Evolutionary conservation across 2,329 filamentous ascomycete species (phyloP).

Genomic region (Cryoendolithus antarcticus): DNA sequence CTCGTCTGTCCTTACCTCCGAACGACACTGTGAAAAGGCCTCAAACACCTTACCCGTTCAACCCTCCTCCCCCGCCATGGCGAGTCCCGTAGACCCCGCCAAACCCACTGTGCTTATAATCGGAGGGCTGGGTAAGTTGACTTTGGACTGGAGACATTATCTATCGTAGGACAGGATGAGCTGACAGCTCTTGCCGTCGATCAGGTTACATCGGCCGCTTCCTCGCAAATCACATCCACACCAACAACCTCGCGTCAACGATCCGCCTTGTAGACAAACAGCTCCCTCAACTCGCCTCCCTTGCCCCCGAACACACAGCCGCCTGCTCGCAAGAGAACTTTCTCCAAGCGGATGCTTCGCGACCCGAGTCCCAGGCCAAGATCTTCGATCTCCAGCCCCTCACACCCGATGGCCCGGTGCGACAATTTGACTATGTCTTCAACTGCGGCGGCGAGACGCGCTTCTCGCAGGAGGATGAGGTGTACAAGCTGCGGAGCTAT

Average conservation of each 20-base stretch:
- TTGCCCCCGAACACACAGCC: constrained; percentile 81
- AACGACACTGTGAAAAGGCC: too few relatives aligned
- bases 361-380: constrained; percentile 65
- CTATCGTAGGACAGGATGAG: too few relatives aligned
- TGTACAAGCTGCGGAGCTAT: constrained; percentile 83
- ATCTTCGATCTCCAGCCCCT: constrained; percentile 64
- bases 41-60: too few relatives aligned
- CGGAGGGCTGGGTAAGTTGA: constrained; percentile 35
- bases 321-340: constrained; percentile 82
- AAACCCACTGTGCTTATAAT: constrained; percentile 40
- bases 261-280: constrained; percentile 93
- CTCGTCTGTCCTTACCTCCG: too few relatives aligned
- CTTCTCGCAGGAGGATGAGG: constrained; percentile 90
- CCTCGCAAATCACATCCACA: constrained; percentile 78
- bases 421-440: constrained; percentile 92
- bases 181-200: constrained; percentile 1
- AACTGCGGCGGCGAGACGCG: constrained; percentile 96
- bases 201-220: constrained; percentile 79
- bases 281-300: constrained; percentile 83
- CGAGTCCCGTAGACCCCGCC: constrained; percentile 3
- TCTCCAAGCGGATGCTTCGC: constrained; percentile 90
- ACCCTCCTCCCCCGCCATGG: neutral
- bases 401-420: constrained; percentile 45
- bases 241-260: constrained; percentile 79
- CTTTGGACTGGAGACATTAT: neutral